Conservation (phyloP, 2,329 filamentous ascomycete species). For the Pseudogymnoascus sp. region DNA sequence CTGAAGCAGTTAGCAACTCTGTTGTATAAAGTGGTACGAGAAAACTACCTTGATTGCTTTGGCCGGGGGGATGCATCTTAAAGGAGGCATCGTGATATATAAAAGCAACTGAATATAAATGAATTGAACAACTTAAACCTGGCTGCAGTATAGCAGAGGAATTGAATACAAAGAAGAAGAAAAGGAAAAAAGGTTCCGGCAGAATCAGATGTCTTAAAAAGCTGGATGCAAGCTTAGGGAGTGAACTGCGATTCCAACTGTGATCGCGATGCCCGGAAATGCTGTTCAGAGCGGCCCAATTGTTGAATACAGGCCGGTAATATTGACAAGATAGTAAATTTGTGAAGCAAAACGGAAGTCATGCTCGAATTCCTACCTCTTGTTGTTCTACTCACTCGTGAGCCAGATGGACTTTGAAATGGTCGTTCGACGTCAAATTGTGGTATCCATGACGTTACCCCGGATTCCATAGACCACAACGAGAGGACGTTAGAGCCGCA, state of each 20-base stretch:
- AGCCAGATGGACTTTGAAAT: neutral
- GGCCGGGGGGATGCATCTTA: constrained; percentile 26
- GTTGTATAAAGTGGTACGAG: neutral
- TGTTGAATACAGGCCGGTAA: neutral
- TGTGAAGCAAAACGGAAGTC: neutral
- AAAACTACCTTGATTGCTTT: constrained; percentile 30
- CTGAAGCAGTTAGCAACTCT: constrained; percentile 33
- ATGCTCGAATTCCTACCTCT: neutral
- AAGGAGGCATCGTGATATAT: constrained; percentile 23
- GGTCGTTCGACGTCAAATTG: neutral
- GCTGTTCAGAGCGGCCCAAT: neutral
- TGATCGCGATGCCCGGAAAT: neutral
- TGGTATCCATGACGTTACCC: neutral
- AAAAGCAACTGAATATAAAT: neutral
- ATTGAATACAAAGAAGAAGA: neutral
- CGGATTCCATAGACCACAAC: neutral
- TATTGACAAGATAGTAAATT: neutral
- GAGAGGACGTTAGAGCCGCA: neutral
- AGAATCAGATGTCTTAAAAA: neutral
- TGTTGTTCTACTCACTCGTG: neutral
- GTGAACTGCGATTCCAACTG: neutral
- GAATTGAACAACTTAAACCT: neutral
- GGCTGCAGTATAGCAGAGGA: neutral
- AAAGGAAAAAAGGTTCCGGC: neutral
- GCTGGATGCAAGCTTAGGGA: neutral